A percentile compares a stretch with the other conserved stretches of the same genome.
Evolutionary conservation across 2,329 filamentous ascomycete genomes (phyloP).

Genomic region (Colletotrichum chlorophyti): DNA sequence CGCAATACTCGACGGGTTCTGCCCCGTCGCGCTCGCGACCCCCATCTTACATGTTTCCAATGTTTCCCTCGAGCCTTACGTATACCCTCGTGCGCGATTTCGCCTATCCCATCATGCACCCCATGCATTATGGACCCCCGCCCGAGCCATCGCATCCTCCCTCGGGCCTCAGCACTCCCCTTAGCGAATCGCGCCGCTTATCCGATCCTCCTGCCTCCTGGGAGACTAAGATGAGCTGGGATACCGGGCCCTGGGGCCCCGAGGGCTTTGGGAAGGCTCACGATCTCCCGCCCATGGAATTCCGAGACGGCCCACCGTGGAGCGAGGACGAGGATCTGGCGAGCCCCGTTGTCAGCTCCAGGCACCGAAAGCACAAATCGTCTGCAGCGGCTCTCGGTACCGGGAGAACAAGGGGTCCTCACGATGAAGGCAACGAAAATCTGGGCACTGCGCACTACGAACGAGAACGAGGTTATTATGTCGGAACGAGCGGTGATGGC

Average conservation of each 20-base stretch:
- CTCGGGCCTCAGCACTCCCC: conserved; percentile 84
- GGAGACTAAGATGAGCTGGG: conserved; percentile 72
- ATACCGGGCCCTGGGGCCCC: conserved; percentile 54
- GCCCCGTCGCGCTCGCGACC: conserved; percentile 76
- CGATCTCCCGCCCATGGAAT: conserved; percentile 82
- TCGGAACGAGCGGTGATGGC: conserved; percentile 72
- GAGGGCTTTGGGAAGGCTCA: conserved; percentile 61
- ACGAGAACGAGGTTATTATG: conserved; percentile 70
- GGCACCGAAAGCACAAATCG: conserved; percentile 87
- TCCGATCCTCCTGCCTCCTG: conserved; percentile 82
- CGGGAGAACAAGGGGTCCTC: conserved; percentile 51
- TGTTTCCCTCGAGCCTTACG: conserved; percentile 83
- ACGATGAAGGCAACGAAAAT: conserved; percentile 44
- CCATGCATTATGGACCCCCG: conserved; percentile 92
- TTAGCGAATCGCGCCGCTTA: conserved; percentile 79
- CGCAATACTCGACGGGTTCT: conserved; percentile 80
- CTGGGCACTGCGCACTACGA: conserved; percentile 59
- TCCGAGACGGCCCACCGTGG: conserved; percentile 88
- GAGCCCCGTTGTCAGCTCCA: conserved; percentile 84
- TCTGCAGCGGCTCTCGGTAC: conserved; percentile 58
- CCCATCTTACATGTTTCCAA: conserved; percentile 79
- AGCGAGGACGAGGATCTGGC: conserved; percentile 96
- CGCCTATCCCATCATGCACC: conserved; percentile 83
- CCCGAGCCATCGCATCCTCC: conserved; percentile 73
- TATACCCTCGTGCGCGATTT: conserved; percentile 97